Evolutionary conservation across 148 eudicot species (phyloP).

Genomic region (Fagopyrum esculentum): DNA sequence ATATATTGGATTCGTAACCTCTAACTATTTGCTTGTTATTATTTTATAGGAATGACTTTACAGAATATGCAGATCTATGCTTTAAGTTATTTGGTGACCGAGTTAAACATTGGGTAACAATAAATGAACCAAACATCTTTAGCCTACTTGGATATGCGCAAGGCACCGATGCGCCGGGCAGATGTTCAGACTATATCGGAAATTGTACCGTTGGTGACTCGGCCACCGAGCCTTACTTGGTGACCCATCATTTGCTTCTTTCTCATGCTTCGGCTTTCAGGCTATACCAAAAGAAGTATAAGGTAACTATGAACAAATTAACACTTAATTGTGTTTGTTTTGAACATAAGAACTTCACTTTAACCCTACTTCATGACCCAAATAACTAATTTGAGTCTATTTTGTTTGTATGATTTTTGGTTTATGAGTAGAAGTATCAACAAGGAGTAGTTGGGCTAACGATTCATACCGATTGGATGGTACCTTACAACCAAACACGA

Average conservation of each 20-base stretch:
- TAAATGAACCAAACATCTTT: not conserved
- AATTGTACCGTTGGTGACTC: conserved; percentile 24
- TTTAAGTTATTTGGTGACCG: conserved; percentile 2
- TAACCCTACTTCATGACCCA: too few relatives aligned
- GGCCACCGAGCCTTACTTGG: conserved; percentile 25
- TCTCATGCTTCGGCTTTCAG: conserved; percentile 22
- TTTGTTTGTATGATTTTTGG: not conserved
- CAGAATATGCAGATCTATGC: conserved; percentile 9
- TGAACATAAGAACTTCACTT: too few relatives aligned
- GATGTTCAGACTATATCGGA: not conserved
- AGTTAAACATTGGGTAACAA: conserved; percentile 13
- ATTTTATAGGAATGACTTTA: conserved; percentile 11
- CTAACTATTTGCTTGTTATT: too few relatives aligned
- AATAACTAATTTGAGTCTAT: not conserved
- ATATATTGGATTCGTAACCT: not conserved
- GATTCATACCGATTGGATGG: not conserved
- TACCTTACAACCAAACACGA: conserved; percentile 1
- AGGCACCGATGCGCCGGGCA: not conserved
- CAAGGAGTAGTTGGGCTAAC: not conserved
- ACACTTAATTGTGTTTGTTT: too few relatives aligned
- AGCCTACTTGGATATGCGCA: not conserved
- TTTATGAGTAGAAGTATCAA: not conserved
- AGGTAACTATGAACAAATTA: too few relatives aligned
- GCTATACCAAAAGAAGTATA: conserved; percentile 18
- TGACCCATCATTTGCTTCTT: conserved; percentile 20